Evolutionary conservation across 2,329 filamentous ascomycete species (phyloP).

Genomic region (Ascosphaera pollenicola): DNA sequence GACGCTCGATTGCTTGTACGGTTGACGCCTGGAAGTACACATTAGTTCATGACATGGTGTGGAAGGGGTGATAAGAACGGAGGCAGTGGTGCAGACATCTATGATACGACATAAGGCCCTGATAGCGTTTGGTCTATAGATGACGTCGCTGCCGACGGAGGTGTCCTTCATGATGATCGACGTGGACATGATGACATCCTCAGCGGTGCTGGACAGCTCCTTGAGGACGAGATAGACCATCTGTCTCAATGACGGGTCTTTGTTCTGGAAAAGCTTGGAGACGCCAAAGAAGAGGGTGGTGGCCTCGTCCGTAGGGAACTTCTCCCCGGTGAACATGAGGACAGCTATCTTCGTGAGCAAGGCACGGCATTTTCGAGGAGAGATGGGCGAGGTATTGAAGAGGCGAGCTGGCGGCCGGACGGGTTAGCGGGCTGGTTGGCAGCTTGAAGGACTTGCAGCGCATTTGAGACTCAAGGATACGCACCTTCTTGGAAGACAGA

Average conservation of each 20-base stretch:
- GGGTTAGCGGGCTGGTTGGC: conserved; percentile 3
- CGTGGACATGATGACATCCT: conserved; percentile 99
- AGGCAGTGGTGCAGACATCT: conserved; percentile 38
- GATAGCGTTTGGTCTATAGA: conserved; percentile 91
- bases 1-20: conserved; percentile 90
- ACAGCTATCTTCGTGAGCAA: conserved; percentile 94
- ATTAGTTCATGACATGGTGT: conserved; percentile 4
- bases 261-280: conserved; percentile 98
- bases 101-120: conserved; percentile 90
- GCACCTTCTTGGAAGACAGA: conserved; percentile 97
- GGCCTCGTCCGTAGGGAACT: conserved; percentile 90
- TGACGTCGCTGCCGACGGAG: conserved; percentile 76
- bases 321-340: conserved; percentile 89
- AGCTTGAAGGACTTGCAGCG: conserved; percentile 5
- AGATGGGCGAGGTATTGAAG: conserved; percentile 95
- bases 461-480: conserved; percentile 8
- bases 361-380: conserved; percentile 90
- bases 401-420: conserved; percentile 91
- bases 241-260: conserved; percentile 91
- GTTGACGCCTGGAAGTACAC: conserved; percentile 48
- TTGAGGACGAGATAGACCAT: conserved; percentile 99
- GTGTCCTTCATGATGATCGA: conserved; percentile 99
- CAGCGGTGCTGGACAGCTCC: conserved; percentile 82
- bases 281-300: conserved; percentile 98
- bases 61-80: not conserved